Percentiles rank a stretch among this genome's conserved stretches.
These are phyloP conservation scores for Citrus inodora DNA, from an alignment of 345 rosid species.

Conservation along the genomic window DNA sequence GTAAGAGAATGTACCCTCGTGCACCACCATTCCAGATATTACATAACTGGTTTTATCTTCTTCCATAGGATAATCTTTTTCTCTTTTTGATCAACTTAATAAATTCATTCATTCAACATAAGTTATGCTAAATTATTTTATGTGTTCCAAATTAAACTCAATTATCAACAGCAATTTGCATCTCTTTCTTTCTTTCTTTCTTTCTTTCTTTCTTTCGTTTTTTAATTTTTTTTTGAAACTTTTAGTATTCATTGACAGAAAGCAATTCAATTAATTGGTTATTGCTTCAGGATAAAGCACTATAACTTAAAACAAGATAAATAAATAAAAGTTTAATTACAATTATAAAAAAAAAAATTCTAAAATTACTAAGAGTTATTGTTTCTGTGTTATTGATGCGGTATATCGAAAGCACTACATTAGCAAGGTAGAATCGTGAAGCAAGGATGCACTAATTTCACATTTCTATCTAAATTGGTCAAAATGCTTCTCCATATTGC, in stretches of 20 bases:
- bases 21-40: background rate
- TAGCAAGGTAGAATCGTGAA: no score
- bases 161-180: no score
- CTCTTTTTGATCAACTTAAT: background rate
- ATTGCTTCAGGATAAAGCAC: no score
- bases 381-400: background rate
- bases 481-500: background rate
- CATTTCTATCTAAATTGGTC: background rate
- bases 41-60: background rate
- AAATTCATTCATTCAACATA: background rate
- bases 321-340: no score
- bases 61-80: background rate
- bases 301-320: no score
- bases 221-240: background rate
- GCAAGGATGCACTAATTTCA: no score
- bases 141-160: no score
- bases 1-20: background rate
- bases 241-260: background rate
- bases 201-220: no score
- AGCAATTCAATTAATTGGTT: background rate
- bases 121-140: no score
- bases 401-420: no score
- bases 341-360: no score
- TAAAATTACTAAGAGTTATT: background rate
- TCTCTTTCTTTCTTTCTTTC: no score